Evolutionary conservation across 768 basidiomycete genomes (phyloP).

Genomic region (Fomitopsis serialis): DNA sequence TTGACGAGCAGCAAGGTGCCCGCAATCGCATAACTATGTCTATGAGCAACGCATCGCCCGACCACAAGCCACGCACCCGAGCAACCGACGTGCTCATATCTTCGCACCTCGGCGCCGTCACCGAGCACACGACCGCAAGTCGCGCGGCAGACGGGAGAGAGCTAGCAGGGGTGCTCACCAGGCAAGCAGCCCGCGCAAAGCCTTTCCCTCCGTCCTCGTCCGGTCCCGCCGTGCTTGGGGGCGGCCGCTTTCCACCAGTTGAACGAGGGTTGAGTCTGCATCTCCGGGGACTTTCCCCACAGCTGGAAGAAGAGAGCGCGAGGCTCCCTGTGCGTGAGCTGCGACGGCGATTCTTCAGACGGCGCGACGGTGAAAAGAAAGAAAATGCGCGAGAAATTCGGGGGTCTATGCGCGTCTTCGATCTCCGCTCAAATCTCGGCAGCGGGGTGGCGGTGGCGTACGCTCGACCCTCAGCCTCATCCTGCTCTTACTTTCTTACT

Average conservation of each 20-base stretch:
- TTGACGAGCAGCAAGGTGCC: slow-evolving; percentile 47
- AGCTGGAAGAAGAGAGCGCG: slow-evolving; percentile 47
- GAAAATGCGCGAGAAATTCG: slow-evolving; percentile 5
- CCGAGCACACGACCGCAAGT: slow-evolving; percentile 40
- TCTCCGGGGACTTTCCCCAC: slow-evolving; percentile 96
- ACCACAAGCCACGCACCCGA: slow-evolving; percentile 35
- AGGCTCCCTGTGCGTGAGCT: slow-evolving; percentile 68
- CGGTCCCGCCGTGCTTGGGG: slow-evolving; percentile 64
- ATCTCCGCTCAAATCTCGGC: not conserved
- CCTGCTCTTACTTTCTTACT: too few species aligned
- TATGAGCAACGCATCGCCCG: slow-evolving; percentile 70
- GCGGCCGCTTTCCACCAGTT: slow-evolving; percentile 64
- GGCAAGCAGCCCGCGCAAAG: slow-evolving; percentile 11
- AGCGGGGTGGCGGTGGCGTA: not conserved
- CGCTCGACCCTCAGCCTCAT: not conserved
- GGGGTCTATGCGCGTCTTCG: not conserved
- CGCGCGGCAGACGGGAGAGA: slow-evolving; percentile 29
- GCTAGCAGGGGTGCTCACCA: slow-evolving; percentile 32
- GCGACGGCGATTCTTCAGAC: slow-evolving; percentile 83
- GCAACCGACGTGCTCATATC: slow-evolving; percentile 65
- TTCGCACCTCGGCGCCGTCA: slow-evolving; percentile 54
- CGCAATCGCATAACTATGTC: slow-evolving; percentile 85
- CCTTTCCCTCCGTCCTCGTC: slow-evolving; percentile 44
- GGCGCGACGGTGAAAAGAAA: slow-evolving; percentile 34
- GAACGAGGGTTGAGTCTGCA: slow-evolving; percentile 56